phyloP scores from a whole-genome alignment of 2,329 filamentous ascomycete species.

The Sarocladium brachiariae region DNA sequence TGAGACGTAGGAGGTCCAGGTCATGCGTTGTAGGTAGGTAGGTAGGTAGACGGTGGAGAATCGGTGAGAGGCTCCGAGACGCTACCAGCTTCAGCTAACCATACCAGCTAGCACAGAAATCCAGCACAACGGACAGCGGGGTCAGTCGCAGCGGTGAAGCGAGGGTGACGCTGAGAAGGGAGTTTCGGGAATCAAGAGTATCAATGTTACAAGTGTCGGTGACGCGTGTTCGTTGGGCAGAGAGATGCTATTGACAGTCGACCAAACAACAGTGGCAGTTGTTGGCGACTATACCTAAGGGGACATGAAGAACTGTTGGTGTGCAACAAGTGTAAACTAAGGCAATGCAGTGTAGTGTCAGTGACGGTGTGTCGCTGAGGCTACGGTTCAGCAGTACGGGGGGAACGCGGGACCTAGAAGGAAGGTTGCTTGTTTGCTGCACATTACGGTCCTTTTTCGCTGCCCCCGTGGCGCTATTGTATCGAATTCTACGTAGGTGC shows the following conservation, averaged over 20 bases:
- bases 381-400: too few species aligned
- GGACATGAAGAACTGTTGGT: too few species aligned
- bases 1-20: constrained; percentile 19
- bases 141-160: constrained; percentile 1
- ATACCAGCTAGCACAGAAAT: constrained; percentile 6
- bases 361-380: background rate
- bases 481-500: too few species aligned
- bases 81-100: constrained; percentile 6
- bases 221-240: background rate
- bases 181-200: background rate
- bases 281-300: too few species aligned
- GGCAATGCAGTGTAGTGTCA: too few species aligned
- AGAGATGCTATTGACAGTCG: background rate
- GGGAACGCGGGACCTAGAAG: too few species aligned
- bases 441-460: too few species aligned
- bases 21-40: constrained; percentile 16
- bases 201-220: background rate
- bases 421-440: too few species aligned
- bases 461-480: too few species aligned
- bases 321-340: too few species aligned
- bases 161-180: background rate
- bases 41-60: constrained; percentile 15
- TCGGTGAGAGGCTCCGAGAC: constrained; percentile 8
- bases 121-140: constrained; percentile 4
- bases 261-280: background rate